Percentiles rank a stretch among this genome's conserved stretches.
phyloP scores from a whole-genome alignment of 208 protist species.

The Trypanosoma cruzi region DNA sequence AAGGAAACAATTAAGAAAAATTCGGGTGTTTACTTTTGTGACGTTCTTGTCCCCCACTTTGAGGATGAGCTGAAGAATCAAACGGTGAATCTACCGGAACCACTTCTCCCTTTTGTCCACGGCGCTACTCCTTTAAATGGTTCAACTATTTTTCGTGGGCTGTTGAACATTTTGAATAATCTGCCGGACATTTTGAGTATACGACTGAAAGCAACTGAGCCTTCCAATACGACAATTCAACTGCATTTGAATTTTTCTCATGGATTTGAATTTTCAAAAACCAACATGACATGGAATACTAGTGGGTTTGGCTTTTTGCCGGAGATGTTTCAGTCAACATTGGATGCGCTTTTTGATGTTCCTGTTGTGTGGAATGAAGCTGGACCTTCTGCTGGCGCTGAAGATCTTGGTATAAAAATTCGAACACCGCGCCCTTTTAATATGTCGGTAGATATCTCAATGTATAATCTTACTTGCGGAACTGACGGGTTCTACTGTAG shows the following conservation, averaged over 20 bases:
- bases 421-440: background rate
- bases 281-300: too few species aligned
- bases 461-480: slow-evolving; percentile 29
- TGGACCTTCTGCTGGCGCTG: background rate
- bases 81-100: slow-evolving; percentile 17
- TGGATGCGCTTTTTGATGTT: too few species aligned
- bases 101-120: slow-evolving; percentile 18
- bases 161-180: slow-evolving; percentile 21
- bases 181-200: slow-evolving; percentile 25
- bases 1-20: slow-evolving; percentile 20
- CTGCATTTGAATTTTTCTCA: slow-evolving; percentile 21
- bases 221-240: slow-evolving; percentile 17
- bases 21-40: slow-evolving; percentile 27
- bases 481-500: slow-evolving; percentile 19
- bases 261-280: slow-evolving; percentile 16
- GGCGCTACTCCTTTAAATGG: slow-evolving; percentile 18
- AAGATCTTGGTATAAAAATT: background rate
- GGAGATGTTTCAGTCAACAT: too few species aligned
- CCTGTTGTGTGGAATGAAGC: background rate
- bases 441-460: slow-evolving; percentile 22
- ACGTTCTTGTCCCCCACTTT: slow-evolving; percentile 22
- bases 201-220: slow-evolving; percentile 5
- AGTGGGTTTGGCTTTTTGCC: too few species aligned
- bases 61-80: slow-evolving; percentile 21
- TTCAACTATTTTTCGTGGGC: slow-evolving; percentile 23